Base-by-base conservation (phyloP, 768 basidiomycete species). In the Xerocomellus amylosporus region DNA sequence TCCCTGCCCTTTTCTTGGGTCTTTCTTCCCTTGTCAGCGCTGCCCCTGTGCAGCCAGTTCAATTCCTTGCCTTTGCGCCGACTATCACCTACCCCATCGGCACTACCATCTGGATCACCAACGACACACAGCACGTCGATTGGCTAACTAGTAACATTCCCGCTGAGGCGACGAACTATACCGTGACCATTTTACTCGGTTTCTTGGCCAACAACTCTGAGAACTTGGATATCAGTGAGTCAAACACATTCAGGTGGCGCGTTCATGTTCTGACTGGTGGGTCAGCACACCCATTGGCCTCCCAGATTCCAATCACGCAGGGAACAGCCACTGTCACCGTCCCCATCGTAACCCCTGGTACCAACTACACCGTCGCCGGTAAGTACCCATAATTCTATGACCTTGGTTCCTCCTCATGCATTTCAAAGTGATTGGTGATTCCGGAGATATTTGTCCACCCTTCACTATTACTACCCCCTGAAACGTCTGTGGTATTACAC, bases 341-440 rank as follows among this genome's bases (percentile, higher is more conserved):
- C 20, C 87, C 87, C 0, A 77, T 84, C 5, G 40, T 65, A 4
- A 28, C 55, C 3, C 62, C 72, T 9, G 63, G 77, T 33, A 56
- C 70, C 38, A 73, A 82, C 67, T 90, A 87, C 59, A 77, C 84
- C 51, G 70, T 90, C 63, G 84, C 80, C 55, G 63, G 87, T 88
- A 64, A 75, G 87, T 81, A 45, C 8, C 2, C 14, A 5, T 17
- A 6, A 14, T 19, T 22, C 30, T 3, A 9, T 40, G 5, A 8
- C 24, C 43, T 20, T 24, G 31, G 12, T 19, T 26, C 37, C n/a
- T 53, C 8, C 48, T 53, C 17, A 63, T 31, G 4, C 28, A 2
- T 45, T 42, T 41, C 14, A 49, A 53, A 88, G 87, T 87, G 39
- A 73, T 85, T 58, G 87, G 87, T 26, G 82, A 86, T 62, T 86